Evolutionary conservation across 306 rosid genomes (phyloP), one percentile per base, ranked within the genome.

Genomic region (Pterocarpus macrocarpus): DNA sequence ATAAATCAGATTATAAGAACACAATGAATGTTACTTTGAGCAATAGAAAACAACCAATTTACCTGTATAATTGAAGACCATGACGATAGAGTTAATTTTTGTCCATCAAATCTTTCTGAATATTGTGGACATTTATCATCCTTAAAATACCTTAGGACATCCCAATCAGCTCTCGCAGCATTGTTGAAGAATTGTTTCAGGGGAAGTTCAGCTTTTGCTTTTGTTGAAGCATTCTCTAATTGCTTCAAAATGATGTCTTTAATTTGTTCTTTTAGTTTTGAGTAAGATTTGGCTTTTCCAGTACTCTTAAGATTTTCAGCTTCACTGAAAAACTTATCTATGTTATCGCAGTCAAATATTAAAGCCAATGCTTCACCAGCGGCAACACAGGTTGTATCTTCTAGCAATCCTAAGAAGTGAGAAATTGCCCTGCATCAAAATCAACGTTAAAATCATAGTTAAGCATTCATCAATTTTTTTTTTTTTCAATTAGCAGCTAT

Each of bases 41-140:
- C 47, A 17, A 41, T 57, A 4, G 8, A 15, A 34, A n/a, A 53
- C 15, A 74, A 12, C 9, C 5, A 28, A 11, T 32, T 30, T 69
- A 87, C 90, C 86, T 87, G 88, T 44, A 87, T 62, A 4, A 55
- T 74, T 64, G 76, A 76, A 69, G 85, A 78, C 88, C 86, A 84
- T 1, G 86, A 73, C 22, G 84, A 50, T 15, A 84, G 56, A 11
- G 49, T 74, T 12, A 87, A 59, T 16, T 14, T 38, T 34, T 81
- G 73, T 50, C 73, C 69, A 8, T 81, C 22, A 53, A 87, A 45
- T 8, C 41, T 41, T 38, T 62, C 13, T 9, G 56, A 32, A 14
- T 52, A 28, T 70, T 39, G 62, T 2, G 77, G 70, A 71, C 34
- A 71, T 55, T 8, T 50, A 64, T 50, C 85, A 45, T 78, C 22